These are phyloP conservation scores for Thielaviopsis euricoi DNA, from an alignment of 2,329 filamentous ascomycete genomes.

Conservation along the genomic window DNA sequence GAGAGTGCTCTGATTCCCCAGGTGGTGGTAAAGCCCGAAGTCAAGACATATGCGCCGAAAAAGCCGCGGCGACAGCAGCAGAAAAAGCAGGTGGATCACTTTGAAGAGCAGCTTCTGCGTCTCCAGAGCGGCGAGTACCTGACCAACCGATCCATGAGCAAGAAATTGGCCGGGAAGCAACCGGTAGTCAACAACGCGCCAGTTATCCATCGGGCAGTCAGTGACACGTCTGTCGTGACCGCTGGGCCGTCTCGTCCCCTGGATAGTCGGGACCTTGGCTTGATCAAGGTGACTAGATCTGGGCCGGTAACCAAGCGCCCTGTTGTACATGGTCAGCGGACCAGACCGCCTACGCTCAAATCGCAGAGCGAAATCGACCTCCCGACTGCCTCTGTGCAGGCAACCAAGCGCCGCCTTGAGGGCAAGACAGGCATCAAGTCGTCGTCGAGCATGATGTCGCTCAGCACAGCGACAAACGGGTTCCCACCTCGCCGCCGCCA, in stretches of 20 bases:
- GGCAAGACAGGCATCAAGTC: background rate
- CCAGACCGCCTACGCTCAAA: conserved; percentile 3
- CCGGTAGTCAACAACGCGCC: conserved; percentile 17
- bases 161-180: conserved; percentile 33
- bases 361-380: conserved; percentile 7
- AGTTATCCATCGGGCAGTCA: background rate
- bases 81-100: background rate
- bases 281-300: background rate
- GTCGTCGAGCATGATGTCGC: conserved; percentile 1
- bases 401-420: conserved; percentile 4
- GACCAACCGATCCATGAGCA: conserved; percentile 18
- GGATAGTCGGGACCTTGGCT: background rate
- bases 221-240: background rate
- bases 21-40: background rate
- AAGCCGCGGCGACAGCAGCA: conserved; percentile 7
- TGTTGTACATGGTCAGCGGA: background rate
- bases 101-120: background rate
- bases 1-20: background rate
- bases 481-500: conserved; percentile 8
- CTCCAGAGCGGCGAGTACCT: background rate
- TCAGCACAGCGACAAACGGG: background rate
- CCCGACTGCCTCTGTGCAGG: conserved; percentile 6
- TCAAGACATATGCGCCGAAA: background rate
- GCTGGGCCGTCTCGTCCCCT: background rate
- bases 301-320: background rate